phyloP scores from a whole-genome alignment of 2,329 filamentous ascomycete species.

The Arthrobotrys sphaeroides region DNA sequence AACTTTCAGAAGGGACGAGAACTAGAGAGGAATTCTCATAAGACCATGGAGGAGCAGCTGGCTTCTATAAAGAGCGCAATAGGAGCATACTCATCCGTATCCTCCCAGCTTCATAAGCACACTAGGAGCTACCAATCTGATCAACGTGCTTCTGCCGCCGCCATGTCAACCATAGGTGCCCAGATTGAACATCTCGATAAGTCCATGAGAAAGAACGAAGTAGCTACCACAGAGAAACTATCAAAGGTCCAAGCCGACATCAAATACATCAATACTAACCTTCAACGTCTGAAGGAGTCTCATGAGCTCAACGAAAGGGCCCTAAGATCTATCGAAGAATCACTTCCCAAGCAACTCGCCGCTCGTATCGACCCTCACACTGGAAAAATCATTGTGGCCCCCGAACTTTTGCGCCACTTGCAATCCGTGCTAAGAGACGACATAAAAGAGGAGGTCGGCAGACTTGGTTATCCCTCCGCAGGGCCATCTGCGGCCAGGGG shows the following conservation, averaged over 20 bases:
- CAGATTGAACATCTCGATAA: conserved; percentile 29
- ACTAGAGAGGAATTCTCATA: conserved; percentile 3
- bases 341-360: conserved; percentile 36
- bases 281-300: conserved; percentile 25
- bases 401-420: conserved; percentile 33
- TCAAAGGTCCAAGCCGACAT: conserved; percentile 18
- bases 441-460: conserved; percentile 22
- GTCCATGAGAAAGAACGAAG: conserved; percentile 12
- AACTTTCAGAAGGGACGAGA: conserved; percentile 1
- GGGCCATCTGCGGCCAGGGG: not conserved
- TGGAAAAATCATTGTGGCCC: conserved; percentile 30
- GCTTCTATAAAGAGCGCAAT: conserved; percentile 25
- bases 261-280: conserved; percentile 20
- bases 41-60: conserved; percentile 28
- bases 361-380: conserved; percentile 38
- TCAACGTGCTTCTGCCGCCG: conserved; percentile 1
- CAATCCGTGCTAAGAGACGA: conserved; percentile 29
- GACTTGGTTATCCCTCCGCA: not conserved
- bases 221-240: not conserved
- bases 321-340: conserved; percentile 22
- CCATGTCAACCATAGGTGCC: conserved; percentile 23
- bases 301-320: conserved; percentile 29
- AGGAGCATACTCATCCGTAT: conserved; percentile 31
- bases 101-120: conserved; percentile 31
- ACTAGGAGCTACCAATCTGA: conserved; percentile 37